A percentile compares a stretch with the other conserved stretches of the same genome.
Evolutionary conservation across 306 rosid genomes (phyloP).

Genomic region (Cicer cuneatum): DNA sequence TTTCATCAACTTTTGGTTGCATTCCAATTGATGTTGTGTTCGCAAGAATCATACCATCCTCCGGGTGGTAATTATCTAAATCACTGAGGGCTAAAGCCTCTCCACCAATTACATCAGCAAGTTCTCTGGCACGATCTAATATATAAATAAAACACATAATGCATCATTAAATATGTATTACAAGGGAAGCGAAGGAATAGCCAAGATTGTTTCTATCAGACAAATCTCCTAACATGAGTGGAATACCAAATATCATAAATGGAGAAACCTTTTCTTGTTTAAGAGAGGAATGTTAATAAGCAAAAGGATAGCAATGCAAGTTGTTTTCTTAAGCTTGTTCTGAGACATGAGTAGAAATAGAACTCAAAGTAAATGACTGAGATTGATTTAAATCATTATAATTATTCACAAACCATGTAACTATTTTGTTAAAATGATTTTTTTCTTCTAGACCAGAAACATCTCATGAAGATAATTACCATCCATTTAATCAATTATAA

Average conservation of each 20-base stretch:
- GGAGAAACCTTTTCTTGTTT: slow-evolving; percentile 16
- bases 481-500: slow-evolving; percentile 26
- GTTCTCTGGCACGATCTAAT: slow-evolving; percentile 85
- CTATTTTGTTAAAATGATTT: slow-evolving; percentile 19
- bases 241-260: slow-evolving; percentile 19
- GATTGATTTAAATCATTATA: slow-evolving; percentile 7
- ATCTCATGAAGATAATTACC: slow-evolving; percentile 10
- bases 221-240: slow-evolving; percentile 6
- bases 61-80: slow-evolving; percentile 74
- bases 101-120: slow-evolving; percentile 80
- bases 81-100: slow-evolving; percentile 79
- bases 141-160: slow-evolving; percentile 38
- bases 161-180: slow-evolving; percentile 35
- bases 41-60: slow-evolving; percentile 92
- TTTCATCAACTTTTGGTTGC: slow-evolving; percentile 89
- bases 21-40: slow-evolving; percentile 93
- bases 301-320: slow-evolving; percentile 17
- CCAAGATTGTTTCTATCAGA: slow-evolving; percentile 24
- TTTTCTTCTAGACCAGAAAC: neutral
- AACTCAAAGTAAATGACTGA: slow-evolving; percentile 24
- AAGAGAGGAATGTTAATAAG: neutral
- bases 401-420: slow-evolving; percentile 30
- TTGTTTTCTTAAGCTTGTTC: slow-evolving; percentile 2
- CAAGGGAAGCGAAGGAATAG: slow-evolving; percentile 18
- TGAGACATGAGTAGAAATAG: neutral